Percentiles rank a stretch among this genome's conserved stretches.
Evolutionary conservation across 2,329 filamentous ascomycete species (phyloP).

Genomic region (Chaetomiaceae sp.): DNA sequence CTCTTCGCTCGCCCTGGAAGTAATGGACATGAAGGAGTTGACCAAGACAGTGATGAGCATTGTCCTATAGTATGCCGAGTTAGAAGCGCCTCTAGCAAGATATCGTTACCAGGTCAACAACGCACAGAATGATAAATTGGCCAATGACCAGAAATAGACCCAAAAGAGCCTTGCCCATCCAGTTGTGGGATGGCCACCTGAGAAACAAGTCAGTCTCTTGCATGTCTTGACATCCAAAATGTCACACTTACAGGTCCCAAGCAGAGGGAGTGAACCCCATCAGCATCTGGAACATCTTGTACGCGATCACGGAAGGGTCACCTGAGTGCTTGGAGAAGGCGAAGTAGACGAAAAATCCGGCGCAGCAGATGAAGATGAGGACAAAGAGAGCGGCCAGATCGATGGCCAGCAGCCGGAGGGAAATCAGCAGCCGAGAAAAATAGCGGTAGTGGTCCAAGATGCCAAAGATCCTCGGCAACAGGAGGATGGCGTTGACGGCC

Average conservation of each 20-base stretch:
- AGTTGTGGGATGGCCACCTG: conserved; percentile 68
- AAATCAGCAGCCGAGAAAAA: conserved; percentile 90
- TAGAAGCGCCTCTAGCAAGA: too few species aligned
- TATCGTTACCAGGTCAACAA: too few species aligned
- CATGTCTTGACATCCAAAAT: neutral
- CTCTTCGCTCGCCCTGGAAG: conserved; percentile 88
- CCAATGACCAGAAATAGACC: conserved; percentile 86
- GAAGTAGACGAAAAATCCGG: conserved; percentile 93
- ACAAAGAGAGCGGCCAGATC: conserved; percentile 82
- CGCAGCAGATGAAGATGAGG: conserved; percentile 80
- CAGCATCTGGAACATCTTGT: conserved; percentile 85
- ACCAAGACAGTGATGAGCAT: conserved; percentile 94
- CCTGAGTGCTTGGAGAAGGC: conserved; percentile 71
- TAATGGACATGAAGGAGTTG: conserved; percentile 93
- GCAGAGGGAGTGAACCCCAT: conserved; percentile 96
- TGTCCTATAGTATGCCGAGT: too few species aligned
- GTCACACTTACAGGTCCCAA: conserved; percentile 70
- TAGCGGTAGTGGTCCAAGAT: conserved; percentile 93
- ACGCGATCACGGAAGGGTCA: conserved; percentile 71
- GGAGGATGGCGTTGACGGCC: conserved; percentile 80
- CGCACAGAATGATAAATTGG: conserved; percentile 82
- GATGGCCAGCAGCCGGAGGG: conserved; percentile 88
- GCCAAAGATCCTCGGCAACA: conserved; percentile 88
- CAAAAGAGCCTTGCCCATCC: conserved; percentile 70
- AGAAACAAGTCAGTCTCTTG: neutral